phyloP scores from a whole-genome alignment of 1,139 yeast species.

The Ogataea hybrid region DNA sequence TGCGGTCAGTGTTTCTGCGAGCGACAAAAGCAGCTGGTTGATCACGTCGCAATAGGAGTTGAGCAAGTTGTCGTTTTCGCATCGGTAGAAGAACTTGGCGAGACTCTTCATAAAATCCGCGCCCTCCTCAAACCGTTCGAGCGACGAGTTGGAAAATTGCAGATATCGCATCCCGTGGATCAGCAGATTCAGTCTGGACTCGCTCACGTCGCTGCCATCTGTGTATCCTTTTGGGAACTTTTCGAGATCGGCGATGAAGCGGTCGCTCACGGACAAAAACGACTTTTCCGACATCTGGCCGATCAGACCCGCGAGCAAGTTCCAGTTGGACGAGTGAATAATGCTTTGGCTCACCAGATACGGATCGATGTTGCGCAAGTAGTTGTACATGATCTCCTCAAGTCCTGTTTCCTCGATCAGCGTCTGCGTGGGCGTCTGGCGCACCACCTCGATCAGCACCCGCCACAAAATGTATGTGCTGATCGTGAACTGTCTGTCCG shows the following conservation, averaged over 20 bases:
- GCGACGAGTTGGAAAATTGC: conserved; percentile 75
- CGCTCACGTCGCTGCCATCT: conserved; percentile 47
- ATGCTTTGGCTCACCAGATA: conserved; percentile 59
- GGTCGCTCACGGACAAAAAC: conserved; percentile 84
- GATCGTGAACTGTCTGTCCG: conserved; percentile 83
- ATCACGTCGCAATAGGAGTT: conserved; percentile 86
- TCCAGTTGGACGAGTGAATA: conserved; percentile 91
- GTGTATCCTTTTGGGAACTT: conserved; percentile 56
- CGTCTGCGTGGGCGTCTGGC: conserved; percentile 72
- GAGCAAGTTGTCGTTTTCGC: conserved; percentile 62
- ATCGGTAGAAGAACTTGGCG: conserved; percentile 72
- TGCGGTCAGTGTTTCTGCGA: conserved; percentile 85
- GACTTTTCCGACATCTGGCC: conserved; percentile 89
- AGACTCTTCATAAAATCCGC: conserved; percentile 82
- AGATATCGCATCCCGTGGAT: conserved; percentile 91
- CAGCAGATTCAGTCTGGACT: conserved; percentile 69
- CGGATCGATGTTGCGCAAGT: conserved; percentile 86
- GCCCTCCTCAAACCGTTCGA: conserved; percentile 87
- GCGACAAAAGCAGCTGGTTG: conserved; percentile 68
- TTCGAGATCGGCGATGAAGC: conserved; percentile 91
- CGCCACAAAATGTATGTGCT: conserved; percentile 90
- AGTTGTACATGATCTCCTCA: conserved; percentile 92
- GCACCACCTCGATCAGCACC: conserved; percentile 88
- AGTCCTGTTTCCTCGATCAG: conserved; percentile 80
- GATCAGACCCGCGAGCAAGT: conserved; percentile 79